Conservation (phyloP, 768 basidiomycete species). For the Calvatia gigantea region DNA sequence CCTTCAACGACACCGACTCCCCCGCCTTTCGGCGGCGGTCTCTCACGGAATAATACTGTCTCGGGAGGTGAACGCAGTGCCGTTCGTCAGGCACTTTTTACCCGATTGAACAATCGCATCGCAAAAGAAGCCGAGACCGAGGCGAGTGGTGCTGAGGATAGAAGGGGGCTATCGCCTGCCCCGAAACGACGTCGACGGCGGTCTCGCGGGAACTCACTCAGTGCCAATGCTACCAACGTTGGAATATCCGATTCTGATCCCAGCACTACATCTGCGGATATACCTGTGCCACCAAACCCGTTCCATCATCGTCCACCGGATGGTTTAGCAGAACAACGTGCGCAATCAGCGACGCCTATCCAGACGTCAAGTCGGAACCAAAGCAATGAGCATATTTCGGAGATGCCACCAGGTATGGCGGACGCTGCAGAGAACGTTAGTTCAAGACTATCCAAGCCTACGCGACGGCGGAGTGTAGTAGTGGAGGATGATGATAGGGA, state of each 20-base stretch:
- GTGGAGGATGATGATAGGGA: conserved; percentile 75
- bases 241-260: conserved; percentile 53
- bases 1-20: conserved; percentile 53
- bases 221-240: conserved; percentile 36
- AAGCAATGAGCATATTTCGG: conserved; percentile 25
- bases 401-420: conserved; percentile 18
- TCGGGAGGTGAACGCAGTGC: conserved; percentile 77
- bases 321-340: conserved; percentile 34
- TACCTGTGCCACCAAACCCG: conserved; percentile 53
- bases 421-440: conserved; percentile 21
- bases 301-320: conserved; percentile 44
- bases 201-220: conserved; percentile 41
- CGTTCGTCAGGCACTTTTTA: conserved; percentile 66
- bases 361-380: conserved; percentile 30
- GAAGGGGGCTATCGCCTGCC: conserved; percentile 40
- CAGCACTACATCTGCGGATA: conserved; percentile 50
- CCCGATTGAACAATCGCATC: conserved; percentile 54
- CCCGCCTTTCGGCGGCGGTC: conserved; percentile 35
- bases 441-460: conserved; percentile 35
- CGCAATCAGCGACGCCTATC: conserved; percentile 41
- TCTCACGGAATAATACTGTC: conserved; percentile 76
- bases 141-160: conserved; percentile 58
- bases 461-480: conserved; percentile 57
- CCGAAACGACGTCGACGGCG: conserved; percentile 56
- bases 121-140: conserved; percentile 63